Base-by-base conservation (phyloP, 2,329 filamentous ascomycete genomes). In the Neopestalotiopsis rosae region DNA sequence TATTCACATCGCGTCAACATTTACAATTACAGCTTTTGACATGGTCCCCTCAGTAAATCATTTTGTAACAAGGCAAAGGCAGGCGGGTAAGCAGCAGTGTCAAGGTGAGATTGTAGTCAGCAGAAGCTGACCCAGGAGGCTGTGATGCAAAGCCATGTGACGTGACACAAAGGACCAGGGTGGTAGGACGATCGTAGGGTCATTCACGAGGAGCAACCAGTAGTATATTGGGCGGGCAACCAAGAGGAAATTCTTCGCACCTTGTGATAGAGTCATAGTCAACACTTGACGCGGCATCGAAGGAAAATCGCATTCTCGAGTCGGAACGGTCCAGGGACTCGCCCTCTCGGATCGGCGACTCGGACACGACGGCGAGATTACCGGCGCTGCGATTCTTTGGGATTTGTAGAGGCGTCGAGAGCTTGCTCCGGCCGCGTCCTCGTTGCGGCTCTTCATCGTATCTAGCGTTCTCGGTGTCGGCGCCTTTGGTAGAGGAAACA, bases 221-320 rank as follows among this genome's bases (percentile, higher is more conserved):
- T 34, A n/a, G 32, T 49, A 24, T 17, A 40, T n/a, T 17, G 20
- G 42, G 28, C 30, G 42, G 24, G 32, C 24, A 42, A 38, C 52
- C 34, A 10, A 38, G 34, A 14, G 13, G 38, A 57, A 20, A 38
- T 13, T n/a, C n/a, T 68, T 83, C 89, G 80, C 81, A 96, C 93
- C 92, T 94, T 81, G 91, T 87, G 80, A 94, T 84, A 75, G 88
- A 84, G 79, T 95, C 93, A 81, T 89, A 89, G 74, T 93, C 91
- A 74, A 84, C 81, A 70, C 80, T 77, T 70, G 88, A 85, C 66
- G 90, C 88, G 69, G 89, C 90, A 79, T 96, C 94, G 77, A 95
- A 90, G 65, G 94, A 95, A 81, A 94, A 91, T 70, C 92, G 91
- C 78, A 90, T 86, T 82, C 89, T 85, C 73, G 86, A 85, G 72